A percentile compares a stretch with the other conserved stretches of the same genome.
Conservation (phyloP, 1,139 yeast genomes). For the Suzukiozyma palmioleophila region DNA sequence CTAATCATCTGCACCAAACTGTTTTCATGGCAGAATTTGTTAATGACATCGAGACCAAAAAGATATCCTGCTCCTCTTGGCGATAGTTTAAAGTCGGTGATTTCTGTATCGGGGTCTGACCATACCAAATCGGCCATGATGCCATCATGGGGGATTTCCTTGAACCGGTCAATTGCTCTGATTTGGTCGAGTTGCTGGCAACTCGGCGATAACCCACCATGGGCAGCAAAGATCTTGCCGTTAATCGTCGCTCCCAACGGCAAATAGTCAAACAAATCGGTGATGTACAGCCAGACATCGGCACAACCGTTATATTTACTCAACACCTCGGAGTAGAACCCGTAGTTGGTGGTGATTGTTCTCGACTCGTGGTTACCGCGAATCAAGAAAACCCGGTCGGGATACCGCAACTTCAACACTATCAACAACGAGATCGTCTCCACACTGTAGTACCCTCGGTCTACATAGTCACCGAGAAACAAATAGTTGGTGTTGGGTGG, state of each 20-base stretch:
- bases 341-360: conserved; percentile 94
- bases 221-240: conserved; percentile 89
- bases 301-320: conserved; percentile 78
- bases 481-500: conserved; percentile 92
- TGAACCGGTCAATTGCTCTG: conserved; percentile 80
- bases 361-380: conserved; percentile 96
- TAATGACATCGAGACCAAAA: conserved; percentile 87
- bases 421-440: conserved; percentile 85
- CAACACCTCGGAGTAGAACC: conserved; percentile 91
- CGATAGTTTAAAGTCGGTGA: conserved; percentile 77
- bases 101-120: conserved; percentile 95
- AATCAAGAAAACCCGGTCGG: conserved; percentile 71
- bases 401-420: conserved; percentile 83
- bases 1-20: conserved; percentile 76
- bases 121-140: conserved; percentile 98
- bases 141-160: conserved; percentile 97
- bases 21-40: conserved; percentile 78
- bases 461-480: conserved; percentile 92
- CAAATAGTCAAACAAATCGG: conserved; percentile 89
- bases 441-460: conserved; percentile 80
- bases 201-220: conserved; percentile 93
- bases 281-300: conserved; percentile 82
- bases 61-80: conserved; percentile 98
- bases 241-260: conserved; percentile 93
- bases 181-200: conserved; percentile 93